phyloP scores from a whole-genome alignment of 2,329 filamentous ascomycete genomes.

The Paraphoma chrysanthemicola region DNA sequence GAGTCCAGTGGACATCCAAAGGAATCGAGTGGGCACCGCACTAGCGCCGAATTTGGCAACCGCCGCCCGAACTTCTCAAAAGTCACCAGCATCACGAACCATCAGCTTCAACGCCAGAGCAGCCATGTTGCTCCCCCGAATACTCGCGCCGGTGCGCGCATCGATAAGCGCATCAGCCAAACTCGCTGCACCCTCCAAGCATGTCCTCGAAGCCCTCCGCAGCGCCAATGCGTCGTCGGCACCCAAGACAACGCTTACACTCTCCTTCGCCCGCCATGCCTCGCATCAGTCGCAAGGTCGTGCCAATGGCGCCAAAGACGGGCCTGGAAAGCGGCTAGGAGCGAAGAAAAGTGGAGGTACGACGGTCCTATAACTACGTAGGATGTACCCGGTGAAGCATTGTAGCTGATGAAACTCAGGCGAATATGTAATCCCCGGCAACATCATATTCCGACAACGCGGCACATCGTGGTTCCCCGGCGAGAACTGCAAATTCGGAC shows the following conservation, averaged over 20 bases:
- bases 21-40: not conserved
- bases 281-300: slow-evolving; percentile 70
- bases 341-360: slow-evolving; percentile 90
- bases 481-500: slow-evolving; percentile 93
- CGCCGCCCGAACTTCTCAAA: slow-evolving; percentile 25
- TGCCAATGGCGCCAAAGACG: slow-evolving; percentile 74
- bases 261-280: slow-evolving; percentile 64
- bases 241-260: slow-evolving; percentile 45
- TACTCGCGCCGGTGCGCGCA: slow-evolving; percentile 47
- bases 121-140: slow-evolving; percentile 50
- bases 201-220: slow-evolving; percentile 41
- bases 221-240: slow-evolving; percentile 39
- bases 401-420: slow-evolving; percentile 57
- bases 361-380: not conserved
- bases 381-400: not conserved
- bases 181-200: slow-evolving; percentile 32
- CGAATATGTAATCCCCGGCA: slow-evolving; percentile 92
- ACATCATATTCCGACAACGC: slow-evolving; percentile 97
- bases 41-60: slow-evolving; percentile 6
- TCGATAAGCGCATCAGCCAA: slow-evolving; percentile 28
- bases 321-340: slow-evolving; percentile 84
- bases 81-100: slow-evolving; percentile 12
- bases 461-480: slow-evolving; percentile 94
- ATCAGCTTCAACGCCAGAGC: slow-evolving; percentile 22
- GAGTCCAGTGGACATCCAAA: too few species aligned